Conservation (phyloP, 176 grass and related monocot species). For the Melocanna baccifera region DNA sequence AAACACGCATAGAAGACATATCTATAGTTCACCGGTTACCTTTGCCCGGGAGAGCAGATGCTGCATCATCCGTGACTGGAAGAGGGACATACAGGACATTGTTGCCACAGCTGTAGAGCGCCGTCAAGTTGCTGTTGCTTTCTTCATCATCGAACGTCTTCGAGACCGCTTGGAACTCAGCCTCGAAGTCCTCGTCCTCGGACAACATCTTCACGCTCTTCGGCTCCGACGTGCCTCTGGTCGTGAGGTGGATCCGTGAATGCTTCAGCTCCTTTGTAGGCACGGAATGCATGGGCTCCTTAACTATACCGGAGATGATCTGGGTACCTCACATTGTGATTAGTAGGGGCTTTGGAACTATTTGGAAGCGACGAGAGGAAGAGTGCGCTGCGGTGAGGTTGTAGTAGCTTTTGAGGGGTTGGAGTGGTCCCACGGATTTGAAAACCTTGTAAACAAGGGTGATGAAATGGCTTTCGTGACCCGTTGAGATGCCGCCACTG, state of each 20-base stretch:
- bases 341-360: not conserved
- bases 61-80: not conserved
- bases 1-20: not conserved
- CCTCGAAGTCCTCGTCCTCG: slow-evolving; percentile 30
- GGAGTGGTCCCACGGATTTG: not conserved
- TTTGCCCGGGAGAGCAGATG: not conserved
- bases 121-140: slow-evolving; percentile 3
- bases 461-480: not conserved
- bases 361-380: not conserved
- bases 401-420: not conserved
- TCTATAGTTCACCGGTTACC: not conserved
- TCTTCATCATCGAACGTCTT: not conserved
- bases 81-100: not conserved
- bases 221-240: slow-evolving; percentile 14
- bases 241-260: not conserved
- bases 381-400: not conserved
- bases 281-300: not conserved
- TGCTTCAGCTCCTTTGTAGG: not conserved
- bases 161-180: slow-evolving; percentile 23
- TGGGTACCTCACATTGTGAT: not conserved
- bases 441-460: not conserved
- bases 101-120: not conserved
- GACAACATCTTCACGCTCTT: slow-evolving; percentile 1
- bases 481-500: not conserved
- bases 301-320: not conserved